A percentile compares a stretch with the other conserved stretches of the same genome.
These are phyloP conservation scores for Elsinoe perseae DNA, from an alignment of 2,329 filamentous ascomycete species.

Conservation along the genomic window DNA sequence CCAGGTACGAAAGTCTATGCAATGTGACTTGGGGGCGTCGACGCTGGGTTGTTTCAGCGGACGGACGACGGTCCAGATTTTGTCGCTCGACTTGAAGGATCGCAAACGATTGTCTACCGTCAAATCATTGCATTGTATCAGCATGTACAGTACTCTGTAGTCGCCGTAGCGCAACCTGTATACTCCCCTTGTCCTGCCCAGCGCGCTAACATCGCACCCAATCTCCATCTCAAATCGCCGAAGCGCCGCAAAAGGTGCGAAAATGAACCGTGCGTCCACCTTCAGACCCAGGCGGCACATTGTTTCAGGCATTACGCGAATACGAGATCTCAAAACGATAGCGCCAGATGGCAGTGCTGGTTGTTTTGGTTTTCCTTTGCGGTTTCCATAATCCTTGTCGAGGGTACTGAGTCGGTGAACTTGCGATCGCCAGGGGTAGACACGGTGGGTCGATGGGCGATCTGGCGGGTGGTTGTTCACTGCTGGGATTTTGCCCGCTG, in stretches of 20 bases:
- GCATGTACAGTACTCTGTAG: too few relatives aligned
- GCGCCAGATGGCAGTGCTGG: background rate
- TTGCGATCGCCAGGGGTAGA: conserved; percentile 60
- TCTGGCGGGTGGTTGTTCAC: too few relatives aligned
- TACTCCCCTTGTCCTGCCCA: background rate
- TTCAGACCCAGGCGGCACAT: background rate
- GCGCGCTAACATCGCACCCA: too few relatives aligned
- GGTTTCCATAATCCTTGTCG: background rate
- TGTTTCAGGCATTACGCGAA: background rate
- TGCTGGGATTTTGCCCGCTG: background rate
- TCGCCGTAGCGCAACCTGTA: too few relatives aligned
- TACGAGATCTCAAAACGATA: conserved; percentile 14
- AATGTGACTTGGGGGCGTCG: background rate
- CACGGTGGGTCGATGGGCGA: background rate
- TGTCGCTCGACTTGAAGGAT: too few relatives aligned
- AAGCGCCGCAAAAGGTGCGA: background rate
- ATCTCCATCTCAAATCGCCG: background rate
- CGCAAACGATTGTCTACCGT: background rate
- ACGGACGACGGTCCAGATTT: background rate
- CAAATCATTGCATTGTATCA: background rate
- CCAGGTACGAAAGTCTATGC: background rate
- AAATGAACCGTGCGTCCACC: background rate
- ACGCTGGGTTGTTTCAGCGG: background rate
- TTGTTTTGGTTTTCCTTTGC: background rate
- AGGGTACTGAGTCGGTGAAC: conserved; percentile 51